These are phyloP conservation scores for Fusarium verrucosum DNA, from an alignment of 2,329 filamentous ascomycete genomes.

Conservation along the genomic window DNA sequence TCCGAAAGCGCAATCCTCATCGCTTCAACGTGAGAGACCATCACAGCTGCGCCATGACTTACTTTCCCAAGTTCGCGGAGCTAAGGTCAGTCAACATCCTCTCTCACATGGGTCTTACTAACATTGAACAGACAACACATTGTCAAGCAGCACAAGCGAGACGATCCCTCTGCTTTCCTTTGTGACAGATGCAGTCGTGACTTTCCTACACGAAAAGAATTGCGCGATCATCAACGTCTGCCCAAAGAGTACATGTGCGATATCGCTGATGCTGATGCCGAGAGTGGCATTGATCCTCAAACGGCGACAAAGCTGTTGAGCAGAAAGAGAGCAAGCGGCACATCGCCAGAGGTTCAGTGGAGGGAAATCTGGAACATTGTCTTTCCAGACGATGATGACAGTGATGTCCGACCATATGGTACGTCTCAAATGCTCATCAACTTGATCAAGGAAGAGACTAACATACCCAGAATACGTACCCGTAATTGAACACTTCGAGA, in stretches of 20 bases:
- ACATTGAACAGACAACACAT: conserved; percentile 51
- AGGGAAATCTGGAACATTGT: conserved; percentile 55
- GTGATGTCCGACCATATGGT: conserved; percentile 47
- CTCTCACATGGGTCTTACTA: not conserved
- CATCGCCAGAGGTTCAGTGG: conserved; percentile 53
- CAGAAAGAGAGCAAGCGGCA: conserved; percentile 52
- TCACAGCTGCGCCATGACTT: conserved; percentile 56
- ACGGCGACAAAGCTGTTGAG: conserved; percentile 54
- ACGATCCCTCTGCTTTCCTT: conserved; percentile 53
- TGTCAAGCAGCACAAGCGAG: conserved; percentile 55
- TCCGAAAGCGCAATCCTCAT: conserved; percentile 55
- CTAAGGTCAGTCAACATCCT: conserved; percentile 45
- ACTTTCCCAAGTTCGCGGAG: conserved; percentile 55
- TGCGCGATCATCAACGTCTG: conserved; percentile 52
- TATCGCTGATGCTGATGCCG: conserved; percentile 52
- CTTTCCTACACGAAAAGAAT: conserved; percentile 51
- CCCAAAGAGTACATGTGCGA: conserved; percentile 56
- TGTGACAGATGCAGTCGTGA: conserved; percentile 54
- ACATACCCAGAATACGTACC: conserved; percentile 50
- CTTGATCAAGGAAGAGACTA: not conserved
- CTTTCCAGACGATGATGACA: conserved; percentile 53
- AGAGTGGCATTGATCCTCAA: conserved; percentile 53
- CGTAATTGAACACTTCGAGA: conserved; percentile 55
- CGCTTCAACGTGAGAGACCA: conserved; percentile 59
- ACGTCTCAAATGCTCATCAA: not conserved